These are phyloP conservation scores for Ordospora pajunii DNA, from an alignment of 371 early-diverging fungal species.

Conservation along the genomic window DNA sequence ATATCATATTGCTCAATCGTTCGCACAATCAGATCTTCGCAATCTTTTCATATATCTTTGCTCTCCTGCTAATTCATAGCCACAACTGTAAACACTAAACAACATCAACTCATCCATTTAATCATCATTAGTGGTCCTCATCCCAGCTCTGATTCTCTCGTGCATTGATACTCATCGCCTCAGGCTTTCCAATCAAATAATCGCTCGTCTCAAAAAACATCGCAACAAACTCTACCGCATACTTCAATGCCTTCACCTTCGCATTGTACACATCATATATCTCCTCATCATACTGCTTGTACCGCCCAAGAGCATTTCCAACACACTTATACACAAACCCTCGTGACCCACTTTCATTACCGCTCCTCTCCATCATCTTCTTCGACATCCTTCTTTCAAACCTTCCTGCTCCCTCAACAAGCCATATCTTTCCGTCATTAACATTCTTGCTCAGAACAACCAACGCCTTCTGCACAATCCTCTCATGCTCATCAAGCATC, in stretches of 20 bases:
- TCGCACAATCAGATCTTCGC: too few species aligned
- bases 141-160: slow-evolving; percentile 36
- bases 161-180: slow-evolving; percentile 44
- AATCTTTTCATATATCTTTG: too few species aligned
- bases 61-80: too few species aligned
- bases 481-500: slow-evolving; percentile 55
- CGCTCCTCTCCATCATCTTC: slow-evolving; percentile 15
- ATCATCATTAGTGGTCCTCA: slow-evolving; percentile 38
- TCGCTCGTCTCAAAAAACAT: slow-evolving; percentile 55
- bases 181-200: slow-evolving; percentile 57
- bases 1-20: too few species aligned
- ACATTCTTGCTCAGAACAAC: slow-evolving; percentile 31
- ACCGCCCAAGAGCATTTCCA: slow-evolving; percentile 1
- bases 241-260: slow-evolving; percentile 50
- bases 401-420: neutral
- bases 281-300: neutral
- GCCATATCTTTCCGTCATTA: slow-evolving; percentile 2
- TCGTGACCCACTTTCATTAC: slow-evolving; percentile 15
- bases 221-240: slow-evolving; percentile 54
- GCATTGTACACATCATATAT: slow-evolving; percentile 49
- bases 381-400: slow-evolving; percentile 3
- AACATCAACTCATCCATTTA: too few species aligned
- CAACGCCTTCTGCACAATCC: slow-evolving; percentile 31
- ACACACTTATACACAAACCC: slow-evolving; percentile 22
- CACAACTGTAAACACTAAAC: too few species aligned